phyloP scores from a whole-genome alignment of 768 basidiomycete species.

The Artomyces pyxidatus region DNA sequence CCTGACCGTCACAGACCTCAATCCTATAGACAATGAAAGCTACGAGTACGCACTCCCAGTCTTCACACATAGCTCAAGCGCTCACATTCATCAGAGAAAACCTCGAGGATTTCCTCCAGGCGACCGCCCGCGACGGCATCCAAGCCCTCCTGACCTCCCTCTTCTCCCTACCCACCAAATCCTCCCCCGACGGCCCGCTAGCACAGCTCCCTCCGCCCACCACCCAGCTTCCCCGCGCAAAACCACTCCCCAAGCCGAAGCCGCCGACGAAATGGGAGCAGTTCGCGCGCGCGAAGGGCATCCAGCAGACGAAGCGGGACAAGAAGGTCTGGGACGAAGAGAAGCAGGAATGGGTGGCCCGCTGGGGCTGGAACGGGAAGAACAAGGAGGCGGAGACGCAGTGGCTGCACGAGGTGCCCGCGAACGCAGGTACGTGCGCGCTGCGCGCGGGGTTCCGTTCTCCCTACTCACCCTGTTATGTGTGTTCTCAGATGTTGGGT shows the following conservation, averaged over 20 bases:
- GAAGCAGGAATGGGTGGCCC: conserved; percentile 81
- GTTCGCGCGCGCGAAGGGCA: conserved; percentile 92
- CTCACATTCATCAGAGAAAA: conserved; percentile 43
- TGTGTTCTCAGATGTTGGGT: conserved; percentile 52
- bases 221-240: conserved; percentile 78
- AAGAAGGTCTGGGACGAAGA: conserved; percentile 92
- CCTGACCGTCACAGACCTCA: conserved; percentile 80
- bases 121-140: conserved; percentile 71
- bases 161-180: conserved; percentile 71
- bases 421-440: conserved; percentile 62
- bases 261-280: conserved; percentile 94
- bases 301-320: conserved; percentile 69
- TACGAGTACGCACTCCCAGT: conserved; percentile 53
- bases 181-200: conserved; percentile 74
- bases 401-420: conserved; percentile 89
- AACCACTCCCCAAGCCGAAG: conserved; percentile 90
- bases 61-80: background rate
- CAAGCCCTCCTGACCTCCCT: conserved; percentile 76
- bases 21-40: conserved; percentile 75
- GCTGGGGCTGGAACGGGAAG: conserved; percentile 87
- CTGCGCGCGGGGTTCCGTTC: background rate
- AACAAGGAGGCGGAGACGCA: conserved; percentile 81
- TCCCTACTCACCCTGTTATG: background rate
- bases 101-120: conserved; percentile 72
- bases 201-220: conserved; percentile 73